phyloP scores from a whole-genome alignment of 2,329 filamentous ascomycete genomes.

The Aphanocladium album region DNA sequence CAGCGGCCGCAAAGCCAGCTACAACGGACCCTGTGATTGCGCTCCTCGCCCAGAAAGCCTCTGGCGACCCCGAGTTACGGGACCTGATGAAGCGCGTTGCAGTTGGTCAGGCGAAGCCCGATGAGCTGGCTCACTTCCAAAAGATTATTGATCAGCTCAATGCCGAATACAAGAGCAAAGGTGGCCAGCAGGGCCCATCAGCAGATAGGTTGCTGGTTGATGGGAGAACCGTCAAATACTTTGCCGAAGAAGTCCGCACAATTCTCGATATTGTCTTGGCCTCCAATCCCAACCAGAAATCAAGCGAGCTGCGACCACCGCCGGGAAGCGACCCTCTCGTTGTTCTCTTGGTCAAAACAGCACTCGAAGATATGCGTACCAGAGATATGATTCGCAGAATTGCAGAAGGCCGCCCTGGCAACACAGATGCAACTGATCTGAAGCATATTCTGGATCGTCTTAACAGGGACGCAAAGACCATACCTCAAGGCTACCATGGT shows the following conservation, averaged over 20 bases:
- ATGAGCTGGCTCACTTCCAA: slow-evolving; percentile 72
- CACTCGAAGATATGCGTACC: slow-evolving; percentile 46
- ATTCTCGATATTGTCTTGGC: slow-evolving; percentile 56
- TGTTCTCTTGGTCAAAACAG: slow-evolving; percentile 52
- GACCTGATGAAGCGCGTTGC: slow-evolving; percentile 81
- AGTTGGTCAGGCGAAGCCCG: slow-evolving; percentile 63
- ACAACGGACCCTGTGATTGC: slow-evolving; percentile 73
- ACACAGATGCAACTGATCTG: slow-evolving; percentile 49
- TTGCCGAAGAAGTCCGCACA: slow-evolving; percentile 52
- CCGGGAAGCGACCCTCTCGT: slow-evolving; percentile 51
- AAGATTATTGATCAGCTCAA: slow-evolving; percentile 77
- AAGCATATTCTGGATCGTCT: slow-evolving; percentile 48
- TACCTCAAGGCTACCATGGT: slow-evolving; percentile 24
- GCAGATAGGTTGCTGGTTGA: slow-evolving; percentile 52
- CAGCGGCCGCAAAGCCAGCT: slow-evolving; percentile 21
- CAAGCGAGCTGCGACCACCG: slow-evolving; percentile 47
- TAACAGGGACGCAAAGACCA: slow-evolving; percentile 36
- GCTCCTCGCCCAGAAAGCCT: slow-evolving; percentile 69
- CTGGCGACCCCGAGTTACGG: slow-evolving; percentile 65
- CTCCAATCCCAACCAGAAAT: slow-evolving; percentile 54
- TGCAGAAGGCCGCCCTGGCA: slow-evolving; percentile 45
- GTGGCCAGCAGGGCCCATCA: slow-evolving; percentile 46
- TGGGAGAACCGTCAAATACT: slow-evolving; percentile 53
- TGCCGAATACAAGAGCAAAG: slow-evolving; percentile 48
- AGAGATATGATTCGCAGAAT: slow-evolving; percentile 50